A percentile compares a stretch with the other conserved stretches of the same genome.
Conservation (phyloP, 805 yeast species). For the Sungouiozyma ichnusensis region DNA sequence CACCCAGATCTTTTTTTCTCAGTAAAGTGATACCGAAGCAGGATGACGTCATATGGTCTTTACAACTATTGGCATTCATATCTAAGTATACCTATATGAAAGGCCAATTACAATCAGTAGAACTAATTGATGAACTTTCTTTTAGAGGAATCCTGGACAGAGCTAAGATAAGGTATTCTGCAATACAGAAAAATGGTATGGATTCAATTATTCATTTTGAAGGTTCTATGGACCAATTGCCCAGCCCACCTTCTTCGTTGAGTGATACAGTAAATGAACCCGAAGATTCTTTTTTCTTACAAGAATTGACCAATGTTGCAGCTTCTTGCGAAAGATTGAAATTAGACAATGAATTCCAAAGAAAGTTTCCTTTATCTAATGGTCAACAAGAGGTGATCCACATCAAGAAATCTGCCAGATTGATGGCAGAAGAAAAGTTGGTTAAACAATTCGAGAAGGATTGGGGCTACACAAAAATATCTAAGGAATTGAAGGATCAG, state of each 20-base stretch:
- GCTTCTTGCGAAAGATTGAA: neutral
- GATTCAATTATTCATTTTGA: neutral
- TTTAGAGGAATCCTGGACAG: constrained; percentile 30
- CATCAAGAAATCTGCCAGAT: neutral
- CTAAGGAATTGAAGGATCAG: constrained; percentile 15
- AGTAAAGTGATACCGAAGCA: constrained; percentile 83
- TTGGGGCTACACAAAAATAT: constrained; percentile 39
- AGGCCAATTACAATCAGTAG: constrained; percentile 61
- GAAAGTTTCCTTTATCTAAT: neutral
- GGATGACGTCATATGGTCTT: constrained; percentile 89
- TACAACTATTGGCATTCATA: constrained; percentile 84
- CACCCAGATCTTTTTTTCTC: constrained; percentile 46
- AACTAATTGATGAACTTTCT: constrained; percentile 63
- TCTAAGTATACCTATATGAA: constrained; percentile 82
- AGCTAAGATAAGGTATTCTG: constrained; percentile 8
- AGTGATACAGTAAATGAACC: neutral
- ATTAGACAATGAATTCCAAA: neutral
- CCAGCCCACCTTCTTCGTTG: neutral
- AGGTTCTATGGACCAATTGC: neutral
- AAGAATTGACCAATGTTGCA: constrained; percentile 10
- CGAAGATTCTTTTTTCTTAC: constrained; percentile 9
- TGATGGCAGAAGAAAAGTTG: constrained; percentile 8
- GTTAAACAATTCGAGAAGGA: constrained; percentile 20
- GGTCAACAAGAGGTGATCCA: neutral
- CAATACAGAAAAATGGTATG: constrained; percentile 1